These are phyloP conservation scores for Trichoderma asperelloides DNA, from an alignment of 495 filamentous ascomycete species.

Conservation along the genomic window DNA sequence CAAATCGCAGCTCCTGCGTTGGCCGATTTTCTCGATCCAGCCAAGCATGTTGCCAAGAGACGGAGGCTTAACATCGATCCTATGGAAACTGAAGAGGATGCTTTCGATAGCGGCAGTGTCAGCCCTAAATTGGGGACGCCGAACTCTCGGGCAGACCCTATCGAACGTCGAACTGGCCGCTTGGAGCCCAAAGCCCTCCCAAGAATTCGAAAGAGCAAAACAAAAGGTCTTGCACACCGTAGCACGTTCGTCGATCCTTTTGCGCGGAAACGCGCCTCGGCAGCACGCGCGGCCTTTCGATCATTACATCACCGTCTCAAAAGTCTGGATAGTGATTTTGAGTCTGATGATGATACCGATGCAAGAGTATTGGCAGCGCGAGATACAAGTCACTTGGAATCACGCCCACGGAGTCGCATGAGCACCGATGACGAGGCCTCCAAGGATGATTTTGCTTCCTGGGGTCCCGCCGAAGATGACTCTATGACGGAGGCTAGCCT, in stretches of 20 bases:
- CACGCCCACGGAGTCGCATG: slow-evolving; percentile 68
- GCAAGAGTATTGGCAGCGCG: slow-evolving; percentile 22
- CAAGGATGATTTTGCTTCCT: slow-evolving; percentile 49
- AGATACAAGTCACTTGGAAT: slow-evolving; percentile 77
- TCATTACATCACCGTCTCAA: slow-evolving; percentile 46
- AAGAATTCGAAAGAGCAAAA: slow-evolving; percentile 59
- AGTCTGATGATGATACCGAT: slow-evolving; percentile 38
- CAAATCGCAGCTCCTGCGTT: slow-evolving; percentile 75
- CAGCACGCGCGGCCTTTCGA: slow-evolving; percentile 33
- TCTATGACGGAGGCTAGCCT: slow-evolving; percentile 49
- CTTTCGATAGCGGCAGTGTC: slow-evolving; percentile 45
- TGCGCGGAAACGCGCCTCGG: slow-evolving; percentile 53
- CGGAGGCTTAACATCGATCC: slow-evolving; percentile 59
- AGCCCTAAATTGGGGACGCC: slow-evolving; percentile 54
- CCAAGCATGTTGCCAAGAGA: slow-evolving; percentile 64
- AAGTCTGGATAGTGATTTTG: slow-evolving; percentile 48
- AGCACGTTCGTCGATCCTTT: slow-evolving; percentile 66
- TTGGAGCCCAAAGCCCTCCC: slow-evolving; percentile 58
- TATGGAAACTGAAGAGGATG: slow-evolving; percentile 49
- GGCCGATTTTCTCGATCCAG: slow-evolving; percentile 76
- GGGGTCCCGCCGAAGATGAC: slow-evolving; percentile 41
- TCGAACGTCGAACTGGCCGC: slow-evolving; percentile 39
- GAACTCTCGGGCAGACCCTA: slow-evolving; percentile 53
- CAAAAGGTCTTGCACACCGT: slow-evolving; percentile 40
- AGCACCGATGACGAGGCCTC: slow-evolving; percentile 56